Evolutionary conservation across 2,329 filamentous ascomycete genomes (phyloP).

Genomic region (Aaosphaeria arxii): DNA sequence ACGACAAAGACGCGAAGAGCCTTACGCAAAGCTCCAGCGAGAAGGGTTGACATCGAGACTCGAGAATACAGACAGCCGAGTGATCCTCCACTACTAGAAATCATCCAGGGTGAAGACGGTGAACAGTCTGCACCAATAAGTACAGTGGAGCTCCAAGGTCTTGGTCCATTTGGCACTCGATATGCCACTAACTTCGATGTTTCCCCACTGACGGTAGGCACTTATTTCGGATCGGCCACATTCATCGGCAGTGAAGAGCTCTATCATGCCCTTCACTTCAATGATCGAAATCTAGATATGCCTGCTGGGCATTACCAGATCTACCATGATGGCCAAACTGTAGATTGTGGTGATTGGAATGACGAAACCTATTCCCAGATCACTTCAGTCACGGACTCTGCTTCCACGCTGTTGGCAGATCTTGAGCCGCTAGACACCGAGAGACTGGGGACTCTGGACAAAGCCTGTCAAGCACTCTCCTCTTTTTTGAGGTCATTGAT

Average conservation of each 20-base stretch:
- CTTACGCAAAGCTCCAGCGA: conserved; percentile 39
- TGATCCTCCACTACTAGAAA: conserved; percentile 26
- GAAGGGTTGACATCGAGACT: conserved; percentile 45
- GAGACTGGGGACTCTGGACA: too few relatives aligned
- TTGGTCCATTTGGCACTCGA: conserved; percentile 47
- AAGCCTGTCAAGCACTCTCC: conserved; percentile 1
- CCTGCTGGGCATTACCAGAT: conserved; percentile 40
- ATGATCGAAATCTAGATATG: conserved; percentile 42
- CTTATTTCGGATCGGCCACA: conserved; percentile 55
- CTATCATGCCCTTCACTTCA: conserved; percentile 37
- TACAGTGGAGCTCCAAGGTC: conserved; percentile 33
- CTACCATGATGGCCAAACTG: conserved; percentile 25
- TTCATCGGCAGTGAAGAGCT: conserved; percentile 59
- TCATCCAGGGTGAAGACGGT: conserved; percentile 4
- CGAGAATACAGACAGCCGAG: conserved; percentile 46
- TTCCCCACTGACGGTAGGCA: conserved; percentile 47
- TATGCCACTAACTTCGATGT: conserved; percentile 56
- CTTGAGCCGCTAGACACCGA: too few relatives aligned
- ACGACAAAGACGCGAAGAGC: conserved; percentile 15
- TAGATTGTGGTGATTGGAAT: conserved; percentile 55
- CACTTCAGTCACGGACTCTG: background rate
- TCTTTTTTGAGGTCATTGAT: conserved; percentile 45
- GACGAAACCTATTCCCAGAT: conserved; percentile 46
- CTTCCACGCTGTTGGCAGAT: too few relatives aligned
- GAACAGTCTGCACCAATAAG: conserved; percentile 3